Conservation (phyloP, 2,329 filamentous ascomycete genomes). For the Fusarium nelsonii region DNA sequence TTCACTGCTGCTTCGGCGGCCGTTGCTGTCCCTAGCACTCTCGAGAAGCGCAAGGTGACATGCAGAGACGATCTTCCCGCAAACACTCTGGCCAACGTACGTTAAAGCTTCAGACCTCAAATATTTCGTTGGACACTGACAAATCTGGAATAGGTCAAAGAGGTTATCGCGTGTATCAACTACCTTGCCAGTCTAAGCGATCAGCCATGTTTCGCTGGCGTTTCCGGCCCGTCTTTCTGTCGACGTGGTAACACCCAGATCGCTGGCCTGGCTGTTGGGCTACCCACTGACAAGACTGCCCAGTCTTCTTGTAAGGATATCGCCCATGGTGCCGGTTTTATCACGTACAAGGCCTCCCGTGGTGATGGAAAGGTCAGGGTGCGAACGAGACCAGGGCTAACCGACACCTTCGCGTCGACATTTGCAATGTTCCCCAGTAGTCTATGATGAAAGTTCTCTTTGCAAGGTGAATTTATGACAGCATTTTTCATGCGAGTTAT, state of each 20-base stretch:
- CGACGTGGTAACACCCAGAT: conserved; percentile 30
- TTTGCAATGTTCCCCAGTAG: not conserved
- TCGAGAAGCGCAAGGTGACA: not conserved
- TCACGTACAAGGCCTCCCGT: not conserved
- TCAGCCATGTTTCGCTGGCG: conserved; percentile 4
- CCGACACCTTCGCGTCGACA: not conserved
- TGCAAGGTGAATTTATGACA: no score
- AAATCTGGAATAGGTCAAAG: conserved; percentile 1
- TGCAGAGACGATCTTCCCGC: conserved; percentile 10
- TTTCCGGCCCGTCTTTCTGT: conserved; percentile 17
- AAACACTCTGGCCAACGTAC: conserved; percentile 1
- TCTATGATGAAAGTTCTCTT: no score
- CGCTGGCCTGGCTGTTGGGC: not conserved
- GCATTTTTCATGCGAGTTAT: no score
- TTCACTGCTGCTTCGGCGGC: not conserved
- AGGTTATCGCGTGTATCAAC: conserved; percentile 25
- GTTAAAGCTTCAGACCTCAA: not conserved
- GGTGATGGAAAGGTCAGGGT: conserved; percentile 2
- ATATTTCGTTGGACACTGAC: not conserved
- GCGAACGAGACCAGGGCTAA: not conserved
- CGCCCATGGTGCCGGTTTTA: not conserved
- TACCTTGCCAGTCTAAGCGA: conserved; percentile 20
- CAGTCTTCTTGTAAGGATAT: conserved; percentile 2
- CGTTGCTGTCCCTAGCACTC: conserved; percentile 1
- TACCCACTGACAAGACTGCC: not conserved